Conservation (phyloP, 257 asterid species). For the Scutellaria galericulata region DNA sequence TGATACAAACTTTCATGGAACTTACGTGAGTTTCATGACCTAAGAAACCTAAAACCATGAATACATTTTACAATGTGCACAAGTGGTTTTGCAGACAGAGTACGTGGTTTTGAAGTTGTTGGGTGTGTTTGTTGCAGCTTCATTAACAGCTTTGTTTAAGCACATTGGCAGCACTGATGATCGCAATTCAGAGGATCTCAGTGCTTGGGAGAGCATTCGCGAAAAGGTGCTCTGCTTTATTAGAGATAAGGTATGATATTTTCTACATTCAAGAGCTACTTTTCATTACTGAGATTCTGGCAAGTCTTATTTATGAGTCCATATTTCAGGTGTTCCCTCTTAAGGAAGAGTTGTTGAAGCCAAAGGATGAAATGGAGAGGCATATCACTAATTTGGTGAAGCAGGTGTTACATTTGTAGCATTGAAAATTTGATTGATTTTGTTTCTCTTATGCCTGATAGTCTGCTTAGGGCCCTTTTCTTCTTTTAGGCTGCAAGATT, state of each 20-base stretch:
- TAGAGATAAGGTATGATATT: conserved; percentile 71
- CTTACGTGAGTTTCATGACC: conserved; percentile 3
- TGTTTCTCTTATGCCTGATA: neutral
- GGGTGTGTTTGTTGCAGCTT: conserved; percentile 62
- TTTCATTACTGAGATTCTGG: conserved; percentile 1
- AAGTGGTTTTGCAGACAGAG: conserved; percentile 5
- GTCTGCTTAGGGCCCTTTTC: neutral
- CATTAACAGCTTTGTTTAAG: conserved; percentile 88
- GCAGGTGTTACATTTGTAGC: conserved; percentile 56
- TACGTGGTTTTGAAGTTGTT: conserved; percentile 30
- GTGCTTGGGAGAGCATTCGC: conserved; percentile 84
- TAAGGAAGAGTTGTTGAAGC: conserved; percentile 80
- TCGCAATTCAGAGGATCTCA: conserved; percentile 70
- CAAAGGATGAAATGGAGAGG: conserved; percentile 88
- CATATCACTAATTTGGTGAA: conserved; percentile 85
- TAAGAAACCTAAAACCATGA: conserved; percentile 20
- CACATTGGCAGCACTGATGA: conserved; percentile 86
- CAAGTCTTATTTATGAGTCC: conserved; percentile 26
- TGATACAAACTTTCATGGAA: neutral
- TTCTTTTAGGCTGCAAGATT: conserved; percentile 4
- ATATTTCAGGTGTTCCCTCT: conserved; percentile 80
- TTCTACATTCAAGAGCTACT: neutral
- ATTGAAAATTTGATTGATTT: conserved; percentile 10
- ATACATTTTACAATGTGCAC: neutral
- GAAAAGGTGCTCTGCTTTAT: conserved; percentile 87